These are phyloP conservation scores for Rhodotorula sp. DNA, from an alignment of 1,284 basidiomycete species.

Conservation along the genomic window DNA sequence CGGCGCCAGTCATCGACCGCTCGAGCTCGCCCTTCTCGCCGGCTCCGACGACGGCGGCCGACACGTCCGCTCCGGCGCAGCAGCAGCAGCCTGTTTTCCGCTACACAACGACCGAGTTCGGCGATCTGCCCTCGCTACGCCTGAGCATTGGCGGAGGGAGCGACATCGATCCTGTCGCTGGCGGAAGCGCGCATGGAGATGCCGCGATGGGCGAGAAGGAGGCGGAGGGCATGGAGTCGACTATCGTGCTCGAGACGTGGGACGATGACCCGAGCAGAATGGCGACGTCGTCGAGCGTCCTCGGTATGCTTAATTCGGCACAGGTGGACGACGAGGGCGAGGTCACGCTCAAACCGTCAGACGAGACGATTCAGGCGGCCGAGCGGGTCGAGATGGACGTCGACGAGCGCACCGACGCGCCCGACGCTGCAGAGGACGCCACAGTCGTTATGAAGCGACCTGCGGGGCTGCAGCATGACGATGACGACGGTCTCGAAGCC, in stretches of 20 bases:
- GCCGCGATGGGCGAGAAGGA: neutral
- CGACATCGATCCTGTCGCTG: neutral
- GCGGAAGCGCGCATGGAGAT: neutral
- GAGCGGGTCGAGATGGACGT: neutral
- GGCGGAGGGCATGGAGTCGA: constrained; percentile 2
- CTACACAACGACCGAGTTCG: constrained; percentile 31
- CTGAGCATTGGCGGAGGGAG: neutral
- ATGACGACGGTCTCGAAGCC: neutral
- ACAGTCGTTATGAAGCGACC: neutral
- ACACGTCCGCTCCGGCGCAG: no score
- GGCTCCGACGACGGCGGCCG: neutral
- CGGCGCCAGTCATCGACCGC: neutral
- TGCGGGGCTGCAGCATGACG: neutral
- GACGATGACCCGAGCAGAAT: neutral
- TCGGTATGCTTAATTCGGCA: no score
- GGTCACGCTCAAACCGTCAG: neutral
- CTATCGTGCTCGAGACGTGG: constrained; percentile 2
- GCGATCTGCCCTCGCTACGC: neutral
- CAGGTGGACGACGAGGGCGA: neutral
- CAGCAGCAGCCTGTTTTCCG: constrained; percentile 13
- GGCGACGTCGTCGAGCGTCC: no score
- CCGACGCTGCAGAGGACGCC: neutral
- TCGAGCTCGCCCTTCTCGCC: neutral
- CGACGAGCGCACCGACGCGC: no score
- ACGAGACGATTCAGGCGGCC: neutral